Evolutionary conservation across 768 basidiomycete genomes (phyloP), one percentile per base, ranked within the genome.

Genomic region (Leccinum olivaceopallidum): DNA sequence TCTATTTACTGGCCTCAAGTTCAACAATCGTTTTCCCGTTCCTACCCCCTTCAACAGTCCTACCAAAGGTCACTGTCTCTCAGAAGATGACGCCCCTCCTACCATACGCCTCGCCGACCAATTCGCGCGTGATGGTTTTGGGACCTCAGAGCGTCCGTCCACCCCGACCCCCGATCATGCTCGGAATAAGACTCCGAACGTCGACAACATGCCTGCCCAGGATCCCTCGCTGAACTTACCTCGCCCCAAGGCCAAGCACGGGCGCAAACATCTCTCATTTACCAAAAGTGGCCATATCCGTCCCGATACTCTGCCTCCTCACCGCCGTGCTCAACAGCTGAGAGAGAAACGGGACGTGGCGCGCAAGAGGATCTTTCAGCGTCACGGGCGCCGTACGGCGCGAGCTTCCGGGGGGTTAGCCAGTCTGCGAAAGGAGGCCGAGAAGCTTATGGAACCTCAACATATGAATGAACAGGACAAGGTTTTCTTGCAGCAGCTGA

Each of bases 401-500:
- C 36, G 44, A 7, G 56, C 56, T 6, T 48, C 53, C 64, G 20
- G 44, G 2, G n/a, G 26, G 1, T 5, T 73, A n/a, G 5, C 5
- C 0, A 12, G 14, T 22, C 60, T 73, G 3, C 57, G 42, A 0
- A 39, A 3, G 12, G 51, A 70, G 16, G 70, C 71, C 6, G 55
- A 68, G 49, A 2, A 10, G 51, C 22, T 69, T 10, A 74, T 72
- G 69, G 30, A 16, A 5, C 53, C 61, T 2, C 56, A 37, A 4
- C 20, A 37, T 14, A 67, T 72, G 69, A 30, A 51, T 20, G 16
- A 22, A 6, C 60, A 69, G 28, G 73, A 75, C 36, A 53, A 12
- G 13, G 64, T 74, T 20, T 72, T 75, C 48, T 39, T 72, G 57
- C 13, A 61, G 52, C 72, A 74, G 18, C 58, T 75, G 0, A 20